phyloP scores from a whole-genome alignment of 495 filamentous ascomycete species.

The Penicillium lividum region DNA sequence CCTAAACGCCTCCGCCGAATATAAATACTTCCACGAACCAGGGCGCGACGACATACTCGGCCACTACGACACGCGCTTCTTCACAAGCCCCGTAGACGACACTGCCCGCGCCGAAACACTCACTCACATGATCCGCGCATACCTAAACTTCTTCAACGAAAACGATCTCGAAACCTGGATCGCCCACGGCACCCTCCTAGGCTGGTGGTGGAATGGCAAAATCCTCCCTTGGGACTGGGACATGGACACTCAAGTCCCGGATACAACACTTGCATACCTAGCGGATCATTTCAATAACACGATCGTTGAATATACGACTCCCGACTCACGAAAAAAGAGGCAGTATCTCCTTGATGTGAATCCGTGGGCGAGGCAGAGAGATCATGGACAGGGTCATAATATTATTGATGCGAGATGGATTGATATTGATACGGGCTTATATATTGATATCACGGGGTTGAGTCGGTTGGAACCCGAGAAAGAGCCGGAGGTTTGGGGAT shows the following conservation, averaged over 20 bases:
- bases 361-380: conserved; percentile 60
- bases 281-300: conserved; percentile 66
- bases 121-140: conserved; percentile 69
- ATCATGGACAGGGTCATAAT: conserved; percentile 67
- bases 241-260: conserved; percentile 78
- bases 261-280: conserved; percentile 60
- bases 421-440: conserved; percentile 73
- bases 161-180: conserved; percentile 80
- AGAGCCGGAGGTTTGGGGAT: conserved; percentile 68
- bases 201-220: conserved; percentile 89
- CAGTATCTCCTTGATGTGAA: conserved; percentile 79
- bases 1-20: conserved; percentile 37
- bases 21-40: conserved; percentile 58
- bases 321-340: conserved; percentile 37
- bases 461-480: conserved; percentile 62
- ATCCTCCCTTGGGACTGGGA: conserved; percentile 89
- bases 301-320: conserved; percentile 55
- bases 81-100: conserved; percentile 59
- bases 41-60: conserved; percentile 56
- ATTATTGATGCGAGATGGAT: conserved; percentile 88
- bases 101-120: conserved; percentile 63
- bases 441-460: conserved; percentile 86
- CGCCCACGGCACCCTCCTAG: conserved; percentile 81
- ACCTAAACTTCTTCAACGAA: conserved; percentile 63
- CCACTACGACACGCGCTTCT: conserved; percentile 76